Evolutionary conservation across 768 basidiomycete genomes (phyloP), one percentile per base, ranked within the genome.

Genomic region (Antrodiella citrinella): DNA sequence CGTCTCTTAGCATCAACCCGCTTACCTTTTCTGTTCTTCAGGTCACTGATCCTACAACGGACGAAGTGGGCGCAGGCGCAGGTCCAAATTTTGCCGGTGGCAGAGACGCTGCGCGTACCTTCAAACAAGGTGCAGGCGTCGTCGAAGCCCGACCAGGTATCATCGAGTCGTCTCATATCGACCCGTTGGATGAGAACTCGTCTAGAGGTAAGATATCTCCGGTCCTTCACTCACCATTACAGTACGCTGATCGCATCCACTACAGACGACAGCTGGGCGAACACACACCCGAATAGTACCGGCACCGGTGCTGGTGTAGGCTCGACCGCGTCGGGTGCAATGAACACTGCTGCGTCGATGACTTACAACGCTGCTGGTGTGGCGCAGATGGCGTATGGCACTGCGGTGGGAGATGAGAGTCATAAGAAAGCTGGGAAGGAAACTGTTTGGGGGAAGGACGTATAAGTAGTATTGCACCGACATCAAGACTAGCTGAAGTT

Each of bases 141-240:
- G 62, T 75, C 35, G 79, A 80, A 59, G 72, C 69, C 12, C 71
- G 69, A 2, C 76, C 80, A 4, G 77, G 78, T 15, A 78, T 80
- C 55, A 77, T 81, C 54, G 77, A 81, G 62, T 64, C 67, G 25
- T 67, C 75, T 20, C 64, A 77, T 55, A 77, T 80, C 48, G 75
- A 76, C 47, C 78, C 78, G 19, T 61, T 79, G 57, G 69, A 70
- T 51, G 68, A 76, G 46, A 64, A 69, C 51, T 67, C 69, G 4
- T 71, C 69, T 53, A 69, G 72, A 58, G 69, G 70, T 71, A 45
- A 25, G 62, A 54, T 1, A n/a, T n/a, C n/a, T n/a, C n/a, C n/a
- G n/a, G n/a, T n/a, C n/a, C n/a, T n/a, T n/a, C n/a, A n/a, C n/a
- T n/a, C n/a, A n/a, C 12, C 41, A 4, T 40, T 44, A 35, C 38